Conservation (phyloP, 192 early-diverging fungal species). For the Entomortierella lignicola region DNA sequence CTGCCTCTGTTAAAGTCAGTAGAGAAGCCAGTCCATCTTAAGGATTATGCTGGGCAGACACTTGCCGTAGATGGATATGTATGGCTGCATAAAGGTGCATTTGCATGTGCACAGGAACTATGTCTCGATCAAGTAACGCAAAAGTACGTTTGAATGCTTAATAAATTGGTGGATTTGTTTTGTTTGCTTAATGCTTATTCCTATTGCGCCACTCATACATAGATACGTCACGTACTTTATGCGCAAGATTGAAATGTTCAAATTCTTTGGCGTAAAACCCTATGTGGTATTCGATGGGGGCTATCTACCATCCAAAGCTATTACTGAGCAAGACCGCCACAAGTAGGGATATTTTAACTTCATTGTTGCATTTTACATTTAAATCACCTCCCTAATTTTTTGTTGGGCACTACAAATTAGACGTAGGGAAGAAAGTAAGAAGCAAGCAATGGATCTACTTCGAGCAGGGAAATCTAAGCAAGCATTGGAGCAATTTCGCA, state of each 20-base stretch:
- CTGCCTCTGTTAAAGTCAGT: conserved; percentile 85
- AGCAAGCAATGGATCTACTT: conserved; percentile 67
- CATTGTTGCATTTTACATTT: background rate
- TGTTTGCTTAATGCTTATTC: background rate
- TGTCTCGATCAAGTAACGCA: conserved; percentile 73
- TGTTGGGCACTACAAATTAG: conserved; percentile 36
- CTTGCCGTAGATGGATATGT: conserved; percentile 95
- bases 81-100: conserved; percentile 94
- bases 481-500: conserved; percentile 81
- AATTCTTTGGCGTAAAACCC: conserved; percentile 77
- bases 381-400: background rate
- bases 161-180: background rate
- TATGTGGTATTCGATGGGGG: conserved; percentile 97
- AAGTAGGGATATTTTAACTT: conserved; percentile 40
- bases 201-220: background rate
- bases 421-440: conserved; percentile 66
- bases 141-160: conserved; percentile 57
- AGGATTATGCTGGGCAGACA: conserved; percentile 74
- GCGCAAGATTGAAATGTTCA: conserved; percentile 78
- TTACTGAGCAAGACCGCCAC: conserved; percentile 76
- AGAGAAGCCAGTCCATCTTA: conserved; percentile 73
- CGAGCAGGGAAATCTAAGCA: conserved; percentile 64
- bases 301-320: conserved; percentile 82
- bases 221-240: conserved; percentile 91
- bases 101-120: conserved; percentile 87